Base-by-base conservation (phyloP, 257 asterid genomes). In the Ajuga chamaepitys region DNA sequence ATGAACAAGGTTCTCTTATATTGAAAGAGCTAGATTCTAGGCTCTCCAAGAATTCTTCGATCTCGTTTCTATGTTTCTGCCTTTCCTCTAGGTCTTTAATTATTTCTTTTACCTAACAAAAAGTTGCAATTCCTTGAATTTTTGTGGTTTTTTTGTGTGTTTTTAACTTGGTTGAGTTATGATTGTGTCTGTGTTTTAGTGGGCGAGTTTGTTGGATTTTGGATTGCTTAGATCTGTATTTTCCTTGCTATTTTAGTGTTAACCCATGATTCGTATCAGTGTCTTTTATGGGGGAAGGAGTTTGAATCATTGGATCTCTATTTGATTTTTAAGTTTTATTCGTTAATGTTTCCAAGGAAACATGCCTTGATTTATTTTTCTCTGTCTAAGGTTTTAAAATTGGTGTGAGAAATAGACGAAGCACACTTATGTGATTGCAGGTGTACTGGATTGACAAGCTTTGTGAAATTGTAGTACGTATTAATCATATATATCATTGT, bases 271-370 rank as follows among this genome's bases (percentile, higher is more conserved):
- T 77, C 78, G 24, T 45, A 24, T 72, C 20, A 21, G 52, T 67
- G 78, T 76, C 57, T 47, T 47, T 70, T 66, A 35, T 50, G 55
- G 64, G 56, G 54, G 42, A 62, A 35, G 11, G 55, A 45, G 70
- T 69, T 26, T 57, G 55, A 14, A 21, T 20, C 32, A 11, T 37
- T 47, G 60, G 81, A 78, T 75, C 77, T 66, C 47, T 22, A 35
- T 46, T 72, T 64, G 52, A 32, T 71, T n/a, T n/a, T 62, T 44
- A 17, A 52, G 24, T 54, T 9, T 37, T 26, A 10, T 50, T 60
- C 56, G 41, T 51, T 65, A 80, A 80, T 74, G 74, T 71, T 79
- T 59, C 41, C 82, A 73, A 78, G 82, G 83, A 54, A 62, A 26
- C 58, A 56, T 75, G 71, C 64, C 74, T 56, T 60, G 50, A 57